Evolutionary conservation across 176 grass and related monocot species (phyloP), one percentile per base, ranked within the genome.

Genomic region (Hyparrhenia diplandra): DNA sequence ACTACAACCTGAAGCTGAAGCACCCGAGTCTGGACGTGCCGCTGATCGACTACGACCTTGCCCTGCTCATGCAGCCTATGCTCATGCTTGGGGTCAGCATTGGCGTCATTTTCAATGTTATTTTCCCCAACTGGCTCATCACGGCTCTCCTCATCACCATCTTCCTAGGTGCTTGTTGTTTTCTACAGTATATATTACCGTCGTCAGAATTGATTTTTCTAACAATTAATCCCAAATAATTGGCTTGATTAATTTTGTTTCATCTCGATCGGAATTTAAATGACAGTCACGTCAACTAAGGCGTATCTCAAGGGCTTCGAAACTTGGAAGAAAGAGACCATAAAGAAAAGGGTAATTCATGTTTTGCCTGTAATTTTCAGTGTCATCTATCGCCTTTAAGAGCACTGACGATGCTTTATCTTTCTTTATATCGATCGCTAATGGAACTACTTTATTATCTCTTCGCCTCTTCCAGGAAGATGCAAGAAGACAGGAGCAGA

Each of bases 31-130:
- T 93, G 54, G 84, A 92, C 79, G 87, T 88, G 92, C 92, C 92
- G 5, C 41, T 95, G 8, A 94, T 95, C 20, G 92, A 98, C 46
- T 95, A 98, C 43, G 88, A 93, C 58, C 84, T 98, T 8, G 92
- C 92, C 16, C 67, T 95, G 40, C 92, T 98, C 13, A 73, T 95
- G 62, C 95, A 95, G 76, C 90, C 95, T 1, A 95, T 95, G 90
- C 88, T 98, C 4, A 95, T 93, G 90, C 84, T 98, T 6, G 95
- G 95, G 43, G 80, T 98, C 78, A 95, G 88, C 84, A 92, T 93
- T 2, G 86, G 92, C 21, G 86, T 95, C 75, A 67, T 89, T 64
- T 93, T 94, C 68, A 93, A 89, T 86, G 90, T 91, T 0, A 87
- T 95, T 17, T 91, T 95, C 64, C 88, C 92, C 0, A 68, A 93